Conservation (phyloP, 2,329 filamentous ascomycete genomes). For the Pezicula neosporulosa region DNA sequence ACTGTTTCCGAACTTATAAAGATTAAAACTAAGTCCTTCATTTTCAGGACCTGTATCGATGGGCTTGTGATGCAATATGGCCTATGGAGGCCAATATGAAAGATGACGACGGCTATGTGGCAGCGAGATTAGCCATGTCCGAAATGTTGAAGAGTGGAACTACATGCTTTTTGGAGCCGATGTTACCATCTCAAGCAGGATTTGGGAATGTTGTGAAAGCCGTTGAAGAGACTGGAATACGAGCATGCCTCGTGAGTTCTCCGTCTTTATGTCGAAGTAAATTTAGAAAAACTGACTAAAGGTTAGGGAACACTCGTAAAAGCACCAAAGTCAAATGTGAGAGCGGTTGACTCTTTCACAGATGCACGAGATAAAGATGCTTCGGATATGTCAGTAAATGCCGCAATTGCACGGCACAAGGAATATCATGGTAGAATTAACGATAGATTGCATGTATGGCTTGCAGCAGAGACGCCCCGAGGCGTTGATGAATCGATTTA, state of each 20-base stretch:
- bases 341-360: background rate
- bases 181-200: background rate
- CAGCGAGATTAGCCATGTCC: background rate
- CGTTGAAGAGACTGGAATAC: background rate
- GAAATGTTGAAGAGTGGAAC: background rate
- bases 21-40: no score
- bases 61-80: background rate
- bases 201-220: background rate
- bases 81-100: background rate
- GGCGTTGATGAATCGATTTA: background rate
- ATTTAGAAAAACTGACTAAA: background rate
- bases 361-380: background rate
- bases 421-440: background rate
- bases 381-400: background rate
- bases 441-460: background rate
- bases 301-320: background rate
- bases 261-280: background rate
- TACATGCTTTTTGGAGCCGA: background rate
- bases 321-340: background rate
- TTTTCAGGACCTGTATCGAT: background rate
- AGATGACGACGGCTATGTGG: background rate
- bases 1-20: no score
- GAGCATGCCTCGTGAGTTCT: background rate
- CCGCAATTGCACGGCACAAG: background rate
- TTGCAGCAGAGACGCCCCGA: background rate